These are phyloP conservation scores for Aspergillus caelatus DNA, from an alignment of 2,329 filamentous ascomycete genomes.

Conservation along the genomic window DNA sequence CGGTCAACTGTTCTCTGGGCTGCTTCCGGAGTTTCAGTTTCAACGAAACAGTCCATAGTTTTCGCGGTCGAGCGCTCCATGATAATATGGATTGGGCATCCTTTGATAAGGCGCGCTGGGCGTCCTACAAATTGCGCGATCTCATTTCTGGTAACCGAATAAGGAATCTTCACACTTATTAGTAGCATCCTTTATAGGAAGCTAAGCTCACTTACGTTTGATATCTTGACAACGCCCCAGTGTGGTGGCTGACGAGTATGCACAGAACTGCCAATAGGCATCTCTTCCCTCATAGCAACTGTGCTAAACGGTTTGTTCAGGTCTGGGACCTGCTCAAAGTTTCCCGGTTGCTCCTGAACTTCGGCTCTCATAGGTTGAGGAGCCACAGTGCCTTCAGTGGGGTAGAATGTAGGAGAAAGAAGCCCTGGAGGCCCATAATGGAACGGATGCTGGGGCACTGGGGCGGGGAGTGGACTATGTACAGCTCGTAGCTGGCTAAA, in stretches of 20 bases:
- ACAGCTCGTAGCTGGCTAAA: background rate
- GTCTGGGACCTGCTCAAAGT: background rate
- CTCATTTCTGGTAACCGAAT: conserved; percentile 52
- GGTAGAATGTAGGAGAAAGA: background rate
- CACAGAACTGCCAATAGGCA: conserved; percentile 33
- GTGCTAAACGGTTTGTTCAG: conserved; percentile 15
- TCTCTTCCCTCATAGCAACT: conserved; percentile 21
- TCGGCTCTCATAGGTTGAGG: conserved; percentile 7
- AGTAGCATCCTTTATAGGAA: conserved; percentile 3
- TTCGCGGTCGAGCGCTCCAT: conserved; percentile 62
- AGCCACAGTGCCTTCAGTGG: background rate
- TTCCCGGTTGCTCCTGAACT: background rate
- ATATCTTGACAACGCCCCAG: conserved; percentile 39
- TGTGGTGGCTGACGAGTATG: conserved; percentile 22
- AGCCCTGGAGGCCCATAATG: background rate
- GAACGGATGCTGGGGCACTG: conserved; percentile 1
- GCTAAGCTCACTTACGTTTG: conserved; percentile 34
- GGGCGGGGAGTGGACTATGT: background rate
- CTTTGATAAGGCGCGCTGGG: conserved; percentile 44
- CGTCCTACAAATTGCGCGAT: conserved; percentile 52
- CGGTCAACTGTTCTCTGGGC: conserved; percentile 43
- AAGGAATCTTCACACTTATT: conserved; percentile 48
- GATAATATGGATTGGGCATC: conserved; percentile 57
- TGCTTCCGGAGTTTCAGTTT: conserved; percentile 43
- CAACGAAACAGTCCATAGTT: conserved; percentile 58